These are phyloP conservation scores for Alopecurus myosuroides DNA, from an alignment of 176 grass and related monocot genomes.

Conservation along the genomic window DNA sequence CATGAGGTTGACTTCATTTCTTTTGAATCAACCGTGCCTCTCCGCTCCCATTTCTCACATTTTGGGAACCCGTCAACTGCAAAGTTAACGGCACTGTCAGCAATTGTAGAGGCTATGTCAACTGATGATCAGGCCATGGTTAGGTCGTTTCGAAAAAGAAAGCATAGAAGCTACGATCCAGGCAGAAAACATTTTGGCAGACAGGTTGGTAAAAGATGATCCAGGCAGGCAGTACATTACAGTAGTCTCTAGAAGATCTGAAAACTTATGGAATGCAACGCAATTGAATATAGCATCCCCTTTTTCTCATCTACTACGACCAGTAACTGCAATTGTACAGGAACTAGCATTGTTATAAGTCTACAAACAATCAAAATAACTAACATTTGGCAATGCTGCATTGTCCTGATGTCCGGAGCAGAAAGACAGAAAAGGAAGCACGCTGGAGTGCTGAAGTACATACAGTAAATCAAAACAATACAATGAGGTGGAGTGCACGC, in stretches of 20 bases:
- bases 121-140: background rate
- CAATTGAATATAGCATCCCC: background rate
- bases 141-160: background rate
- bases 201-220: background rate
- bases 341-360: background rate
- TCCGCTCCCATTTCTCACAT: constrained; percentile 80
- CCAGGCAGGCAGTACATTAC: background rate
- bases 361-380: background rate
- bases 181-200: background rate
- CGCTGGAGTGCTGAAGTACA: background rate
- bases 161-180: background rate
- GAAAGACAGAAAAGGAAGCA: background rate
- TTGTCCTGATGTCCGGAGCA: background rate
- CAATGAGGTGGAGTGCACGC: background rate
- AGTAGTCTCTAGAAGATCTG: background rate
- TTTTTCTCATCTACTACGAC: background rate
- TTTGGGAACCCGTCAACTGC: constrained; percentile 72
- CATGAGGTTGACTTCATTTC: constrained; percentile 62
- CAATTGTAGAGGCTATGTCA: background rate
- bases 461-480: background rate
- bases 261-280: background rate
- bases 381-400: background rate
- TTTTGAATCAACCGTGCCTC: constrained; percentile 31
- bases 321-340: background rate
- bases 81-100: constrained; percentile 22